These are phyloP conservation scores for Arctium lappa DNA, from an alignment of 129 eudicot genomes.

Conservation along the genomic window DNA sequence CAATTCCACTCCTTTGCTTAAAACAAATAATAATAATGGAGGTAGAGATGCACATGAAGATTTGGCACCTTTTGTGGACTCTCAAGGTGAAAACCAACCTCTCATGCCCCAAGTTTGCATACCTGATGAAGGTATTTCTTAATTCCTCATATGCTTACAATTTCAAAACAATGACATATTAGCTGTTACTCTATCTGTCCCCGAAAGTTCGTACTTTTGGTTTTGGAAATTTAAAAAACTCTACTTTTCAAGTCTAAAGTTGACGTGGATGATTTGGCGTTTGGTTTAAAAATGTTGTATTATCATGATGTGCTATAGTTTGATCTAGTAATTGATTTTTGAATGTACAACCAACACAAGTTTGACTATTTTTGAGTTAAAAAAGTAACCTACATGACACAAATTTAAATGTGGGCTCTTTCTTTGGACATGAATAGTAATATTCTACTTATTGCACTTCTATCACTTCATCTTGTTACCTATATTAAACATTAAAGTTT, in stretches of 20 bases:
- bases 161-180: slow-evolving; percentile 11
- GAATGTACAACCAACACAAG: slow-evolving; percentile 4
- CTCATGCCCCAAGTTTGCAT: slow-evolving; percentile 36
- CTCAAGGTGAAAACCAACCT: slow-evolving; percentile 75
- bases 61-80: slow-evolving; percentile 39
- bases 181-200: background rate
- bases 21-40: slow-evolving; percentile 29
- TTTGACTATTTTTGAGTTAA: background rate
- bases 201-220: background rate
- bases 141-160: slow-evolving; percentile 1
- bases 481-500: background rate
- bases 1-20: slow-evolving; percentile 26
- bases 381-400: slow-evolving; percentile 3
- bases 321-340: background rate
- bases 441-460: background rate
- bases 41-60: slow-evolving; percentile 24
- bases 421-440: background rate
- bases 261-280: background rate
- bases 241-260: background rate
- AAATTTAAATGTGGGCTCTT: background rate
- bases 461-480: background rate
- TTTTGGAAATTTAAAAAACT: background rate
- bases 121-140: slow-evolving; percentile 57
- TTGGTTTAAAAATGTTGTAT: slow-evolving; percentile 8
- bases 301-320: slow-evolving; percentile 3